Base-by-base conservation (phyloP, 2,329 filamentous ascomycete genomes). In the Sporothrix inflata region DNA sequence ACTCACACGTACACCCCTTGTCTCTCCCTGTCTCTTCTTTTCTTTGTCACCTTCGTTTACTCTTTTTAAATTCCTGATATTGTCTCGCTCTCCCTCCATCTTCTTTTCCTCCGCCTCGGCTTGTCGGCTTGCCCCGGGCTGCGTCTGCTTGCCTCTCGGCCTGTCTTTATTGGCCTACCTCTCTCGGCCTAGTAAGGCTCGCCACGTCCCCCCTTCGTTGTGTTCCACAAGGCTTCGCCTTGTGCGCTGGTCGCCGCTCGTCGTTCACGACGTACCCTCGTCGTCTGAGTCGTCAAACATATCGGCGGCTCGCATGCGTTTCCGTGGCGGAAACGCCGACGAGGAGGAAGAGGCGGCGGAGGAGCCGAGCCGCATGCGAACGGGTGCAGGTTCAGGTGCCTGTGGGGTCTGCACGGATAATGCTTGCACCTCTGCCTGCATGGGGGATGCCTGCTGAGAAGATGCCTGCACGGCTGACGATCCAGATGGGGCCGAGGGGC, bases 221-320 rank as follows among this genome's bases (percentile, higher is more conserved):
- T 40, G 55, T 60, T 40, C 30, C 55, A 60, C 55, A 40, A 60
- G 55, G 30, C 19, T 0, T 51, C 9, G 12, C 49, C 42, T n/a
- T n/a, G 16, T 2, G 6, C 14, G 2, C 49, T 51, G 24, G 38
- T n/a, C 47, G 8, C 40, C 49, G 5, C 69, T 55, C 40, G 40
- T 60, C 24, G 2, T 3, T 38, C 30, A 60, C 11, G 24, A 8
- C 51, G 55, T 51, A 9, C 76, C 78, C n/a, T 83, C 82, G 40
- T 80, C 83, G 53, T 81, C 92, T 4, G 91, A 92, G 79, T 92
- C 91, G 12, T 91, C 92, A 87, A 96, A 97, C 92, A 96, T 94
- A 78, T 96, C 93, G 76, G 92, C 92, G 4, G 93, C 92, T 76
- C 90, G 89, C 80, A 93, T 91, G 74, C 91, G 87, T 78, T 88